These are phyloP conservation scores for Pseudoturritis turrita DNA, from an alignment of 345 rosid species.

Conservation along the genomic window DNA sequence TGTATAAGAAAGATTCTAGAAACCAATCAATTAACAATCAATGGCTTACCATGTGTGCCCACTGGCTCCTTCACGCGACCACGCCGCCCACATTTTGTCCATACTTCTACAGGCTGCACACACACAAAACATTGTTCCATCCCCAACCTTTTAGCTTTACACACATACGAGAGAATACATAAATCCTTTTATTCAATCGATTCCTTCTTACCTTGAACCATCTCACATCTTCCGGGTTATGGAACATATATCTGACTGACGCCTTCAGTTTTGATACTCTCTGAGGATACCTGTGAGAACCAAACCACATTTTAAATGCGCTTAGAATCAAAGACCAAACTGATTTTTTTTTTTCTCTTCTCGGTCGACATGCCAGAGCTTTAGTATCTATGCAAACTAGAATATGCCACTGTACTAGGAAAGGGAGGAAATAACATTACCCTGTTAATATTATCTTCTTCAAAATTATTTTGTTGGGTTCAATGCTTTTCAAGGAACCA, in stretches of 20 bases:
- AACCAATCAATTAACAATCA: not conserved
- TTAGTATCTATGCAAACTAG: not conserved
- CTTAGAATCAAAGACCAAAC: not conserved
- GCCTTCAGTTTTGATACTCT: slow-evolving; percentile 85
- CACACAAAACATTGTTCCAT: not conserved
- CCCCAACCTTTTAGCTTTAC: not conserved
- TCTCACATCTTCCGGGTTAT: slow-evolving; percentile 90
- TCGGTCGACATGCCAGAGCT: not conserved
- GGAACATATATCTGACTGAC: slow-evolving; percentile 82
- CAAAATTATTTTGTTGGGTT: slow-evolving; percentile 75
- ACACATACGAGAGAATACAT: not conserved
- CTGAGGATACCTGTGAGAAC: slow-evolving; percentile 82
- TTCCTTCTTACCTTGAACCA: slow-evolving; percentile 78
- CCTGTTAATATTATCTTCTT: slow-evolving; percentile 93
- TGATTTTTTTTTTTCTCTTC: not conserved
- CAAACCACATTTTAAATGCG: not conserved
- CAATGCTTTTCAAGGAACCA: slow-evolving; percentile 80
- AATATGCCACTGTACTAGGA: not conserved
- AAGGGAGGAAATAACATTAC: slow-evolving; percentile 34
- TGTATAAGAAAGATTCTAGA: not conserved
- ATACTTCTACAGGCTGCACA: slow-evolving; percentile 89
- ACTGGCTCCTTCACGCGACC: slow-evolving; percentile 93
- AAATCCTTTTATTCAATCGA: not conserved
- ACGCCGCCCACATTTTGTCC: slow-evolving; percentile 76
- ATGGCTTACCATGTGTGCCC: slow-evolving; percentile 81